Evolutionary conservation across 305 asterid species (phyloP), one percentile per base, ranked within the genome.

Genomic region (Stenogyne calaminthoides): DNA sequence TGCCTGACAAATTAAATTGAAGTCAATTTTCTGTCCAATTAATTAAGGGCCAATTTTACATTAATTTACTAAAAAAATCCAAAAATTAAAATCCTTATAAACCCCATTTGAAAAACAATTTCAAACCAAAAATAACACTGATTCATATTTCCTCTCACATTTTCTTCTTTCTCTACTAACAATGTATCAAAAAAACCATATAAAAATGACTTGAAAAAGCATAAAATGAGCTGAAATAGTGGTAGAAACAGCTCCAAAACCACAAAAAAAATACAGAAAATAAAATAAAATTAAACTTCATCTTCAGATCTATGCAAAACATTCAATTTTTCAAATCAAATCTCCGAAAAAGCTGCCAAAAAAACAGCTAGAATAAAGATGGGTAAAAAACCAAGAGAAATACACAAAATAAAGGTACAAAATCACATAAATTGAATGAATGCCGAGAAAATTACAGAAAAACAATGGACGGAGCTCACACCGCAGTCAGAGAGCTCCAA

Each of bases 401-500:
- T 5, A 7, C 1, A 66, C 12, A 51, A 14, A 15, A 32, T 4
- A 20, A 25, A 15, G 6, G 0, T 22, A 6, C 1, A n/a, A 52
- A 56, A 70, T 7, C 27, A 29, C 27, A 47, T 1, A 49, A 63
- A 72, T 7, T 19, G 2, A 18, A 9, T 7, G 15, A 51, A 67
- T 3, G 25, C 19, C 3, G 6, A 12, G 32, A 20, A 62, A 70
- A 19, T 57, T 9, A 39, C 42, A 25, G 6, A 34, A 74, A 72
- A 63, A 1, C 16, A 10, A 32, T 64, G 52, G 61, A 74, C 67
- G 68, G 74, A 84, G 87, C 91, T 86, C 77, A 76, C 82, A 32
- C 54, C 71, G 82, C 69, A 66, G 68, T 22, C 57, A 49, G 60
- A 10, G 78, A 82, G 89, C 89, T 75, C 64, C 55, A 7, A 52